A percentile compares a stretch with the other conserved stretches of the same genome.
phyloP scores from a whole-genome alignment of 2,329 filamentous ascomycete genomes.

The Botryotinia calthae region DNA sequence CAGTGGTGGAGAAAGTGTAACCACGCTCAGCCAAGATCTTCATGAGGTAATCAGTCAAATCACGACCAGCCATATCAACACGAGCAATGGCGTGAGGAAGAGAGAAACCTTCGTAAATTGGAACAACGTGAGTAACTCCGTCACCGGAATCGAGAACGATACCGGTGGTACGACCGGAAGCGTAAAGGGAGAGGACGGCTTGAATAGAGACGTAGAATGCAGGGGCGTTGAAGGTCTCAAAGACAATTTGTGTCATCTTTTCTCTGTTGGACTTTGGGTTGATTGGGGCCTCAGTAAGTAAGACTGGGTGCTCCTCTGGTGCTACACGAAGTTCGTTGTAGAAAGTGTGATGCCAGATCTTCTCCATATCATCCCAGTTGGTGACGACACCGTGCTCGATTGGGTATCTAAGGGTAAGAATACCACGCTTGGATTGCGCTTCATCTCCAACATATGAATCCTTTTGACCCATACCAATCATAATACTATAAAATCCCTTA shows the following conservation, averaged over 20 bases:
- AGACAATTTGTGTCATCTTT: slow-evolving; percentile 99
- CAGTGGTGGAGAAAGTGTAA: slow-evolving; percentile 99
- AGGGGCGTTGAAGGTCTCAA: slow-evolving; percentile 99
- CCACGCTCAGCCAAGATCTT: slow-evolving; percentile 99
- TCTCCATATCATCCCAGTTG: slow-evolving; percentile 99
- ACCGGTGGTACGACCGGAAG: slow-evolving; percentile 99
- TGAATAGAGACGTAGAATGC: slow-evolving; percentile 99
- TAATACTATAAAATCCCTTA: slow-evolving; percentile 67
- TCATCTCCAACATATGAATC: slow-evolving; percentile 99
- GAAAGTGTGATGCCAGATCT: slow-evolving; percentile 99
- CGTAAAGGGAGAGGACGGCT: slow-evolving; percentile 98
- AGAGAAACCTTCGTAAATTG: slow-evolving; percentile 99
- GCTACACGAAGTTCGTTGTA: slow-evolving; percentile 99
- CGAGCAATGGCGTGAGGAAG: slow-evolving; percentile 99
- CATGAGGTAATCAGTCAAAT: slow-evolving; percentile 99
- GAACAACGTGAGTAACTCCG: slow-evolving; percentile 99
- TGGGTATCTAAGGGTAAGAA: slow-evolving; percentile 97
- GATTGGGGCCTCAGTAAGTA: slow-evolving; percentile 98
- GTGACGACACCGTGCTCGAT: slow-evolving; percentile 99
- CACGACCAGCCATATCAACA: slow-evolving; percentile 99
- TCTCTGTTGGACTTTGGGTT: slow-evolving; percentile 99
- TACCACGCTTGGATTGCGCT: slow-evolving; percentile 99
- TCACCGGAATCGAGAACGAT: slow-evolving; percentile 99
- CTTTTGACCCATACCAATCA: slow-evolving; percentile 99
- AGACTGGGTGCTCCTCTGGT: slow-evolving; percentile 98